Base-by-base conservation (phyloP, 2,329 filamentous ascomycete species). In the Byssochlamys sp. region DNA sequence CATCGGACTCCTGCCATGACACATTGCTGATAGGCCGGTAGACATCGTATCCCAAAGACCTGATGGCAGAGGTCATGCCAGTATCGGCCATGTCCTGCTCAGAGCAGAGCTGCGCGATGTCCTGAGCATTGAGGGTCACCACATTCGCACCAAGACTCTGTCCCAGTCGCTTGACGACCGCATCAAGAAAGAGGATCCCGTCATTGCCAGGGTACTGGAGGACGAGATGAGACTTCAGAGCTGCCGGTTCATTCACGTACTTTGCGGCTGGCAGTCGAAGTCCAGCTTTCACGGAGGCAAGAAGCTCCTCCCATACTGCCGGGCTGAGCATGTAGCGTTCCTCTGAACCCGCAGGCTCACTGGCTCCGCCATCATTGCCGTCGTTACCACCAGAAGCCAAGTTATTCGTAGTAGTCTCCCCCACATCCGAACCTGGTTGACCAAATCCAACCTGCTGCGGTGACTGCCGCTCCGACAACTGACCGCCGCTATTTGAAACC, bases 101-200 rank as follows among this genome's bases (percentile, higher is more conserved):
- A 39, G 67, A 70, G 57, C 74, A 75, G 10, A 77, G 61, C 59
- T 76, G 71, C 27, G 74, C 73, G 58, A 77, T 77, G 63, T 78
- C 76, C 60, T 76, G 75, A 14, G 75, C 75, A 61, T 76, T 74
- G 52, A 78, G 66, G 0, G 71, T 76, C 51, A 77, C 67, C 55
- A 77, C 55, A 60, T 77, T 72, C 28, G 73, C 68, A 11, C 68
- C 64, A 75, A 88, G 74, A 33, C 84, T 79, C 11, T 75, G 74
- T 0, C 88, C 87, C 50, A 87, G 75, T 54, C 83, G 79, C 59
- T 83, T 78, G 1, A 91, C 81, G n/a, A 89, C 75, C 2, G 75
- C 72, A 61, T 86, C 80, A 35, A 89, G 71, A 60, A 81, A 79
- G 52, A 71, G 69, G 57, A 78, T 81, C 45, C 77, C 80, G 52